A percentile compares a stretch with the other conserved stretches of the same genome.
Evolutionary conservation across 805 yeast genomes (phyloP).

Genomic region (Diddensiella caesifluorescens): DNA sequence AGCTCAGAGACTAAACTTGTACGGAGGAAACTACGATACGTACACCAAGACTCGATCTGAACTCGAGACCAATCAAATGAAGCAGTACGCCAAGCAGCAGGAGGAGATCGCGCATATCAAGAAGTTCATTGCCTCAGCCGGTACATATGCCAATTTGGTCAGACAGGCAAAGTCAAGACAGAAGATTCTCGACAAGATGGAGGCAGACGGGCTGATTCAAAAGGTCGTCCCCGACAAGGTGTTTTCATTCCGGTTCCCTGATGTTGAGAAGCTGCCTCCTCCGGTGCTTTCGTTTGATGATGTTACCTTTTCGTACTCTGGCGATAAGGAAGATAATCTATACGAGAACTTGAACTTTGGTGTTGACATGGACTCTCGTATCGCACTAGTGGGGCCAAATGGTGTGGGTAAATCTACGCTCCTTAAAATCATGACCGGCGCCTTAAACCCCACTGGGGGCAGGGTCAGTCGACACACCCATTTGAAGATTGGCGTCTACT

Average conservation of each 20-base stretch:
- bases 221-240: slow-evolving; percentile 91
- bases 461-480: slow-evolving; percentile 97
- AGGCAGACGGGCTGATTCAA: slow-evolving; percentile 92
- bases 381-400: slow-evolving; percentile 96
- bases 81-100: slow-evolving; percentile 94
- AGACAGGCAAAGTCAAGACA: slow-evolving; percentile 99
- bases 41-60: slow-evolving; percentile 92
- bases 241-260: slow-evolving; percentile 89
- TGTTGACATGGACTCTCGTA: slow-evolving; percentile 98
- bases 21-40: slow-evolving; percentile 98
- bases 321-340: slow-evolving; percentile 75
- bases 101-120: slow-evolving; percentile 98
- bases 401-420: slow-evolving; percentile 98
- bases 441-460: slow-evolving; percentile 81
- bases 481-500: slow-evolving; percentile 95
- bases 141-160: slow-evolving; percentile 98
- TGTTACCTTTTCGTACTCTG: slow-evolving; percentile 79
- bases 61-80: slow-evolving; percentile 95
- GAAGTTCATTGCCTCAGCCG: slow-evolving; percentile 98
- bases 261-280: slow-evolving; percentile 95
- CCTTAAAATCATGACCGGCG: slow-evolving; percentile 95
- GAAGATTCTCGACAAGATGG: slow-evolving; percentile 99
- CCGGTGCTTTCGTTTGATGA: slow-evolving; percentile 97
- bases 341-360: slow-evolving; percentile 92
- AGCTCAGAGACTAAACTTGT: slow-evolving; percentile 61